Base-by-base conservation (phyloP, 805 yeast genomes). In the Kodamaea neixiangensis region DNA sequence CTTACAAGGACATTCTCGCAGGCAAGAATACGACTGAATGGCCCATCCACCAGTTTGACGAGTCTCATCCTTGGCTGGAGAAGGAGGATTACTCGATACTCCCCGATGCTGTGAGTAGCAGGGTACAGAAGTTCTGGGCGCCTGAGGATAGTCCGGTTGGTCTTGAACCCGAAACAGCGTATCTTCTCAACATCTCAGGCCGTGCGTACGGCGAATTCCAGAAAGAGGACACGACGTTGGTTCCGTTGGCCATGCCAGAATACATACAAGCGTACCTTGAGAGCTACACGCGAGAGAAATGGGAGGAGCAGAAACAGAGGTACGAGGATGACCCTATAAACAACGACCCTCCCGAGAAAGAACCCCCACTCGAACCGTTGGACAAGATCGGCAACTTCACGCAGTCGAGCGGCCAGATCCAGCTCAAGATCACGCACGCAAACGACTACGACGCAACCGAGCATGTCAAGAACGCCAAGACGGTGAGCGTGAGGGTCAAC, bases 121-220 rank as follows among this genome's bases (percentile, higher is more conserved):
- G 62, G 17, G 83, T 89, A 0, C 67, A 68, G 33, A 55, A 59
- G 11, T 70, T 87, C n/a, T 87, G 93, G 93, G 72, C 13, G 6
- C 40, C 48, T 14, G 42, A 43, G 6, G 48, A 54, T 14, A 57
- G 58, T 15, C 50, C 54, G 10, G 55, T 57, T 2, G 52, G 49
- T 4, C 39, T 38, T 9, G 46, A 50, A 2, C 52, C 56, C 13
- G 52, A 47, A 17, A 17, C 38, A 7, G 64, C 72, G 1, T 73
- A 70, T 54, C 58, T 71, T 42, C 58, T 69, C 40, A 73, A 73
- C 53, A 60, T 73, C 5, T 63, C 72, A 2, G 77, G 78, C 2
- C 54, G 54, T 22, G 65, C 66, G 0, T 59, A 59, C 33, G 78
- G 78, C 1, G 66, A 66, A 33, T 73, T 69, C 49, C 59, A 51